Evolutionary conservation across 164 flowering plant genomes (phyloP).

Genomic region (Magnolia changhungtana): DNA sequence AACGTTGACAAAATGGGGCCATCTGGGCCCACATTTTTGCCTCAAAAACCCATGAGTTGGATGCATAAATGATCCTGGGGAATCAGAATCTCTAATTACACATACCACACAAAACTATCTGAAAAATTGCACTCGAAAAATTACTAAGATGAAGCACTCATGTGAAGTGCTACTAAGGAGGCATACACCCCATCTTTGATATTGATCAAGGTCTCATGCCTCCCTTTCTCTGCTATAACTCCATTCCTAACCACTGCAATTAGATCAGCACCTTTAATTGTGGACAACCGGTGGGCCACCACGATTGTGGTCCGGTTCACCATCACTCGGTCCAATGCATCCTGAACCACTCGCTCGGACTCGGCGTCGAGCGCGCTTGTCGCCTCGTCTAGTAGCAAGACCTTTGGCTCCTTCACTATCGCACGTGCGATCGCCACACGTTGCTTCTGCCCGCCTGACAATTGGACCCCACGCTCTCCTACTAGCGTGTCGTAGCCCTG

Average conservation of each 20-base stretch:
- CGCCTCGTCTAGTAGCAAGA: conserved; percentile 68
- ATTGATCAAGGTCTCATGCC: conserved; percentile 48
- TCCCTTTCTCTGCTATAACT: conserved; percentile 69
- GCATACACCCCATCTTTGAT: conserved; percentile 60
- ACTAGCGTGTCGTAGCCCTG: conserved; percentile 75
- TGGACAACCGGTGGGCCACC: conserved; percentile 75
- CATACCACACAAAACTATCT: too few species aligned
- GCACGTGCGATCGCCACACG: conserved; percentile 84
- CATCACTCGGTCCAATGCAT: conserved; percentile 65
- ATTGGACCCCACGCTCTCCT: conserved; percentile 76
- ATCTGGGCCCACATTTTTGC: too few species aligned
- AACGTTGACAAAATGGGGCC: too few species aligned
- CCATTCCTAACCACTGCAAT: conserved; percentile 76
- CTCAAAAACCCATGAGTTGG: too few species aligned
- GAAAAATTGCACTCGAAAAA: too few species aligned
- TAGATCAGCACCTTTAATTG: conserved; percentile 60
- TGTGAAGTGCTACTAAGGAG: conserved; percentile 63
- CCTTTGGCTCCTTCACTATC: conserved; percentile 64
- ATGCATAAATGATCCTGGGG: too few species aligned
- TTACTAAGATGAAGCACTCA: conserved; percentile 13
- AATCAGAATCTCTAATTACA: too few species aligned
- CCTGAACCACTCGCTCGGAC: conserved; percentile 74
- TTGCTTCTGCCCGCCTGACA: conserved; percentile 86
- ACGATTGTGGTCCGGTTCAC: conserved; percentile 69
- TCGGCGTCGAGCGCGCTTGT: conserved; percentile 80